phyloP scores from a whole-genome alignment of 2,329 filamentous ascomycete genomes.

The Myotisia sp. region DNA sequence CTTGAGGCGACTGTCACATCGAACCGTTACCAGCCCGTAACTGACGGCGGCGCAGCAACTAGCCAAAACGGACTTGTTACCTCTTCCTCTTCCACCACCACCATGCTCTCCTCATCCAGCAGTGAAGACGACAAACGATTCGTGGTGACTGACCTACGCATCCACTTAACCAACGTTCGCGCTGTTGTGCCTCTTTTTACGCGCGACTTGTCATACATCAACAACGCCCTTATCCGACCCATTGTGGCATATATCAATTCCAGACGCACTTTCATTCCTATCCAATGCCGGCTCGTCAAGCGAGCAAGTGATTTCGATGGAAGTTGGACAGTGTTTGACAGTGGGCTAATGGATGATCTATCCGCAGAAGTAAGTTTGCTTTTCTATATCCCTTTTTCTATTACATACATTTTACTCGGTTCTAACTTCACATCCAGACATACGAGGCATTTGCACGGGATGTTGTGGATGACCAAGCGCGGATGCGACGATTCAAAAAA shows the following conservation, averaged over 20 bases:
- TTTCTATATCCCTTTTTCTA: constrained; percentile 6
- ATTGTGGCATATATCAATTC: constrained; percentile 98
- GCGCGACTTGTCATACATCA: constrained; percentile 82
- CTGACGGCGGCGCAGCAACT: not conserved
- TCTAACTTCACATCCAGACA: constrained; percentile 36
- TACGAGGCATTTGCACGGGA: constrained; percentile 89
- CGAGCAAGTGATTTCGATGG: constrained; percentile 79
- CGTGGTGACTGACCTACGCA: constrained; percentile 84
- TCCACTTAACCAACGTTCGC: constrained; percentile 88
- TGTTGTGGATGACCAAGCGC: constrained; percentile 75
- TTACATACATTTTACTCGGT: constrained; percentile 5
- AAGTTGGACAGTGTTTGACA: constrained; percentile 88
- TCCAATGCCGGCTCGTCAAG: constrained; percentile 90
- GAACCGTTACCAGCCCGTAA: constrained; percentile 43
- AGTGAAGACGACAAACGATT: constrained; percentile 54
- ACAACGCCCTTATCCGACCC: constrained; percentile 83
- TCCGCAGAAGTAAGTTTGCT: constrained; percentile 54
- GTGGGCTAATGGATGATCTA: constrained; percentile 82
- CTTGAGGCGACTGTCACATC: constrained; percentile 83
- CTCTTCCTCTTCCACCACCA: too few species aligned
- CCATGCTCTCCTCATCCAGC: not conserved
- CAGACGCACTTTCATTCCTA: constrained; percentile 85
- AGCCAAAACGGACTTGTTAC: too few species aligned
- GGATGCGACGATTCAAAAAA: constrained; percentile 78
- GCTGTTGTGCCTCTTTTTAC: constrained; percentile 89